A percentile compares a stretch with the other conserved stretches of the same genome.
Conservation (phyloP, 257 asterid genomes). For the Nicotiana knightiana region DNA sequence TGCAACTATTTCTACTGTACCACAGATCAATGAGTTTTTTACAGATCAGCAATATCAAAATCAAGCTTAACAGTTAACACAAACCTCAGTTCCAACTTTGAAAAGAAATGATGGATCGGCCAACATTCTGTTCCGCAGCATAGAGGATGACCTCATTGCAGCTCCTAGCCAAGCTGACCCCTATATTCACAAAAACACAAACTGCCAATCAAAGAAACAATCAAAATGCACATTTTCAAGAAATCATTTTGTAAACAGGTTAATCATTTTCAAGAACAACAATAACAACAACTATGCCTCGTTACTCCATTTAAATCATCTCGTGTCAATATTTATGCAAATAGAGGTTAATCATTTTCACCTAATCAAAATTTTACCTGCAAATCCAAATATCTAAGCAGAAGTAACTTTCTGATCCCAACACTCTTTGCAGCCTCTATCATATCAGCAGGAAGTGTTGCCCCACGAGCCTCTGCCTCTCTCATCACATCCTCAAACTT, state of each 20-base stretch:
- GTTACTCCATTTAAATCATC: no score
- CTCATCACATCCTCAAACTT: conserved; percentile 87
- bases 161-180: conserved; percentile 73
- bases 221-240: not conserved
- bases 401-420: conserved; percentile 63
- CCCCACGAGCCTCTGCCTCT: conserved; percentile 73
- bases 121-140: conserved; percentile 92
- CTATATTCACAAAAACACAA: conserved; percentile 35
- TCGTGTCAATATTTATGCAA: no score
- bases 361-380: conserved; percentile 44
- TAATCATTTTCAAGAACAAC: not conserved
- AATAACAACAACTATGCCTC: no score
- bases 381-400: conserved; percentile 77
- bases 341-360: not conserved
- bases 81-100: conserved; percentile 95
- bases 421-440: conserved; percentile 83
- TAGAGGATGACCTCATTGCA: conserved; percentile 64
- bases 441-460: conserved; percentile 86
- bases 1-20: not conserved
- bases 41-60: not conserved
- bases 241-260: not conserved
- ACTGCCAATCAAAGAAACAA: not conserved
- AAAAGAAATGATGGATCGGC: conserved; percentile 97
- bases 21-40: not conserved
- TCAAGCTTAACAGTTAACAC: conserved; percentile 10